Evolutionary conservation across 495 filamentous ascomycete genomes (phyloP), one percentile per base, ranked within the genome.

Genomic region (Lindgomyces ingoldianus): DNA sequence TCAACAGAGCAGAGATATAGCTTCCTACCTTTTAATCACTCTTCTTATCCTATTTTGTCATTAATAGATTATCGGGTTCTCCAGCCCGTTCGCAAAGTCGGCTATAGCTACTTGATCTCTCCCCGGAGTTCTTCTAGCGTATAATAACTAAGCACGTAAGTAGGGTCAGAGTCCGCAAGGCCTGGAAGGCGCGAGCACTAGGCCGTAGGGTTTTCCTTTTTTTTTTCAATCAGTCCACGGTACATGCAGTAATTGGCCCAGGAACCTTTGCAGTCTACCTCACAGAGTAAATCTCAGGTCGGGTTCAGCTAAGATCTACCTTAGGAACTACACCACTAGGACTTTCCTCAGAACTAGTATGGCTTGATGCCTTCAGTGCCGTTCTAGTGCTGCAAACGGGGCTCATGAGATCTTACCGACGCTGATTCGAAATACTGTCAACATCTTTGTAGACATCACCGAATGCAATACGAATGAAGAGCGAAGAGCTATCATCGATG

Each of bases 51-150:
- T n/a, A n/a, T n/a, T n/a, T n/a, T n/a, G n/a, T n/a, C n/a, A n/a
- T n/a, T n/a, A n/a, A n/a, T n/a, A n/a, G n/a, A n/a, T n/a, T n/a
- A n/a, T n/a, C n/a, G n/a, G n/a, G n/a, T n/a, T n/a, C n/a, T n/a
- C n/a, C n/a, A n/a, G n/a, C n/a, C 33, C 33, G 33, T 14, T 14
- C 6, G 33, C 33, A 14, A 6, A 39, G 33, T 39, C 33, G 14
- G 44, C 53, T 4, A 57, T 41, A 18, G 19, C 30, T 57, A 11
- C 53, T 57, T n/a, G 53, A 57, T 18, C 36, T 57, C 21, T 33
- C 53, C 2, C 53, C 53, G 36, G 53, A 57, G 53, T 18, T 57
- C 36, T 57, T 57, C 33, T 33, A 57, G 18, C 3, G 21, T 33
- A 42, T 57, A 9, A 25, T 57, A 22, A 18, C 30, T 22, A 33